Evolutionary conservation across 2,329 filamentous ascomycete species (phyloP).

Genomic region (Neonectria neomacrospora): DNA sequence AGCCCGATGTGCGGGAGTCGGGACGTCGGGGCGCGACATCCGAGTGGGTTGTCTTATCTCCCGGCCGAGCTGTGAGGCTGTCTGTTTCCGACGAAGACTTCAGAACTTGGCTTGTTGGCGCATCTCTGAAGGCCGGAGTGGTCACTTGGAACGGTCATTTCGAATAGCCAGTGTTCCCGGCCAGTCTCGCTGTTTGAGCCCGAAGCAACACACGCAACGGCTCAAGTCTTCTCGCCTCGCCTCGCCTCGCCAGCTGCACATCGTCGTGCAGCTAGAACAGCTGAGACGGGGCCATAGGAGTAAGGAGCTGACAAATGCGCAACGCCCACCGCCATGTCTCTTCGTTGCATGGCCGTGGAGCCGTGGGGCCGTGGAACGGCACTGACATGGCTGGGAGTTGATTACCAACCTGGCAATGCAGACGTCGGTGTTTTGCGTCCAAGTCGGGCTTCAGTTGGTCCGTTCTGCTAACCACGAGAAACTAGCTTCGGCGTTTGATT

Average conservation of each 20-base stretch:
- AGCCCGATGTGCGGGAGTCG: conserved; percentile 6
- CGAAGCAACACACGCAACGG: not conserved
- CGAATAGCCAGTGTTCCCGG: too few relatives aligned
- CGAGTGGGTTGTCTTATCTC: not conserved
- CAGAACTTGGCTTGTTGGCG: not conserved
- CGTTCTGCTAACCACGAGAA: not conserved
- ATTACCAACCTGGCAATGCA: conserved; percentile 14
- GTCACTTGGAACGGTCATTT: too few relatives aligned
- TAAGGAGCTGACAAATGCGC: conserved; percentile 17
- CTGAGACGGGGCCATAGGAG: not conserved
- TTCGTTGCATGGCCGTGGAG: not conserved
- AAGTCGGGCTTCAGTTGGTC: not conserved
- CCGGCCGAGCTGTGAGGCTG: not conserved
- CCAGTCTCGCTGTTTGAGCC: not conserved
- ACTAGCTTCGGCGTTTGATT: not conserved
- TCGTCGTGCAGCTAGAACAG: not conserved
- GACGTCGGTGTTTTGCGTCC: not conserved
- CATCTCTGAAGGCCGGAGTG: not conserved
- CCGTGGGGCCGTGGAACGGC: not conserved
- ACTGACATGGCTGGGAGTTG: not conserved
- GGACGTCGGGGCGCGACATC: conserved; percentile 20
- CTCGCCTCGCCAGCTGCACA: not conserved
- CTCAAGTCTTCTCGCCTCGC: not conserved
- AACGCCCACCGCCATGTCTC: too few relatives aligned
- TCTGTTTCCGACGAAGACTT: not conserved